A percentile compares a stretch with the other conserved stretches of the same genome.
These are phyloP conservation scores for Camellia oleifera DNA, from an alignment of 179 eudicot species.

Conservation along the genomic window DNA sequence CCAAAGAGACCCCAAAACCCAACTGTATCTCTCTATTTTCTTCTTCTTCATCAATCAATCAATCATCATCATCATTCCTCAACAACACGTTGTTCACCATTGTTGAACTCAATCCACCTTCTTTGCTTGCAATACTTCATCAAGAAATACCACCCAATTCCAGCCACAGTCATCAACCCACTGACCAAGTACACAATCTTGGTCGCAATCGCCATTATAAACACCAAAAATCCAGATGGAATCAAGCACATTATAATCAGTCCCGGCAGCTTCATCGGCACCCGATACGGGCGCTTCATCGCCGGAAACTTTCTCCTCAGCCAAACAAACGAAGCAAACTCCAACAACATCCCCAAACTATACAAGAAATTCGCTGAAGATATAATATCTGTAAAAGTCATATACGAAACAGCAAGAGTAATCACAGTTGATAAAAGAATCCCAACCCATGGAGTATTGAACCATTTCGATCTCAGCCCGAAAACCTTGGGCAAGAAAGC, in stretches of 20 bases:
- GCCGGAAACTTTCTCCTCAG: constrained; percentile 46
- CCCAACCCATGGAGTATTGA: constrained; percentile 66
- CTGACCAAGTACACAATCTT: constrained; percentile 65
- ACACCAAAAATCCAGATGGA: constrained; percentile 66
- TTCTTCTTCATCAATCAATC: background rate
- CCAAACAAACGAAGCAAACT: constrained; percentile 51
- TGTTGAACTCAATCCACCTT: constrained; percentile 50
- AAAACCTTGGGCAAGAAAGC: constrained; percentile 49
- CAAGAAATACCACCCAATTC: constrained; percentile 59
- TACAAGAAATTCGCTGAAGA: constrained; percentile 55
- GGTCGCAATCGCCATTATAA: constrained; percentile 70
- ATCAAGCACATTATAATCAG: constrained; percentile 62
- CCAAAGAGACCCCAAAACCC: too few species aligned
- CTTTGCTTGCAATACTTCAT: constrained; percentile 58
- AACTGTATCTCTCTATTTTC: too few species aligned
- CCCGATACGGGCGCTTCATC: constrained; percentile 47
- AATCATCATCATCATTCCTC: background rate
- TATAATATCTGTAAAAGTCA: constrained; percentile 44
- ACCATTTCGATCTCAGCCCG: constrained; percentile 45
- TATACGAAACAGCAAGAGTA: constrained; percentile 32
- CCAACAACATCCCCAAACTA: constrained; percentile 59
- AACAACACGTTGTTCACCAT: background rate
- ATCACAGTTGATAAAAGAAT: constrained; percentile 39
- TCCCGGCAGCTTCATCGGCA: constrained; percentile 51
- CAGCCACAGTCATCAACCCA: constrained; percentile 67